Percentiles rank a stretch among this genome's conserved stretches.
These are phyloP conservation scores for Phoenix roebelenii DNA, from an alignment of 176 grass and related monocot species.

Conservation along the genomic window DNA sequence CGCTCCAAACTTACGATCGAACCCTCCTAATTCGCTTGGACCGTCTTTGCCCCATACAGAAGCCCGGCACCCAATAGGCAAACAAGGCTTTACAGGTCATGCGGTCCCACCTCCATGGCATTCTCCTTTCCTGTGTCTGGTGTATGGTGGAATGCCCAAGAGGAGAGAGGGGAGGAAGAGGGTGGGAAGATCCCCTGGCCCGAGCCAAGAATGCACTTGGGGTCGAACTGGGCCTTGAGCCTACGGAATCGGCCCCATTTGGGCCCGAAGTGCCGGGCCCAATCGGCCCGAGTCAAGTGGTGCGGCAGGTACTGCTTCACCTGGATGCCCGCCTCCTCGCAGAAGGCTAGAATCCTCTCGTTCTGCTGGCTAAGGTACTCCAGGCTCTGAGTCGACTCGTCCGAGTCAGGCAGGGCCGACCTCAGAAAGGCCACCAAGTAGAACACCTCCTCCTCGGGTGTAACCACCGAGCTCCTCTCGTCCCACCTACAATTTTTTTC, in stretches of 20 bases:
- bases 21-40: no score
- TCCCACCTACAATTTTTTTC: constrained; percentile 52
- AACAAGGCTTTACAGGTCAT: no score
- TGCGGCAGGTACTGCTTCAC: constrained; percentile 84
- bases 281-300: constrained; percentile 46
- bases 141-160: not conserved
- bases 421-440: constrained; percentile 90
- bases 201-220: constrained; percentile 46
- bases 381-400: constrained; percentile 30
- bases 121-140: no score
- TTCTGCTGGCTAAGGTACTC: constrained; percentile 59
- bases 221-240: constrained; percentile 60
- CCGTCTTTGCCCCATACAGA: no score
- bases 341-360: constrained; percentile 60
- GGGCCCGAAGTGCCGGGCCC: constrained; percentile 62
- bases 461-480: constrained; percentile 64
- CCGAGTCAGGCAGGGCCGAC: constrained; percentile 49
- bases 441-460: constrained; percentile 81
- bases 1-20: no score
- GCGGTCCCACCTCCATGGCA: no score
- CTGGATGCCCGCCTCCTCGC: constrained; percentile 35
- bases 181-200: constrained; percentile 72
- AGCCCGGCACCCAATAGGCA: no score
- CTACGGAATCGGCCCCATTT: constrained; percentile 44
- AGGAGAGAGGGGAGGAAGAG: constrained; percentile 2